Evolutionary conservation across 352 stramenopile species (phyloP).

Genomic region (Pythium apleroticum): DNA sequence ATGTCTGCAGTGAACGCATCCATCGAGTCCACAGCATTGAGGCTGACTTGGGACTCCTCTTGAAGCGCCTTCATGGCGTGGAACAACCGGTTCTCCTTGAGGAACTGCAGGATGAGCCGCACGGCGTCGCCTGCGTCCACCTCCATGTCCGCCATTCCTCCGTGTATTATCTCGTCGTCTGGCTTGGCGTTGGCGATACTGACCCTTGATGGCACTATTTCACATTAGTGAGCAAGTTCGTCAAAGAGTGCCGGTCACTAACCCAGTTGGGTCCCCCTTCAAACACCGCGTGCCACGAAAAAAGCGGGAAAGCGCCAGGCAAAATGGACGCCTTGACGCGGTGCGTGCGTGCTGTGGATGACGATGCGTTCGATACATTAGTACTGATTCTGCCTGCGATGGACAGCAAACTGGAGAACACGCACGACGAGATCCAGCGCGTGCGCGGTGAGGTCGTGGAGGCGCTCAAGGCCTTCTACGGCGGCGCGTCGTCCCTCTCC

Average conservation of each 20-base stretch:
- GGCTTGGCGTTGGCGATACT: no score
- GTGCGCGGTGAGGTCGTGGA: slow-evolving; percentile 58
- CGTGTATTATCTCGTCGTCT: no score
- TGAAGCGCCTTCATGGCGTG: slow-evolving; percentile 81
- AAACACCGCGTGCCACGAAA: slow-evolving; percentile 5
- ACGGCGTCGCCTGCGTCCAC: slow-evolving; percentile 80
- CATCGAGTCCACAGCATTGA: slow-evolving; percentile 87
- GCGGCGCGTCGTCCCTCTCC: slow-evolving; percentile 50
- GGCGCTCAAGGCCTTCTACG: slow-evolving; percentile 66
- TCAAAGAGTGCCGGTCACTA: not conserved
- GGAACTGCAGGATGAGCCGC: slow-evolving; percentile 91
- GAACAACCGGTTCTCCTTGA: slow-evolving; percentile 90
- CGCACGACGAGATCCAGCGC: slow-evolving; percentile 56
- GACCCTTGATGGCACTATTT: not conserved
- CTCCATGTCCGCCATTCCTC: slow-evolving; percentile 34
- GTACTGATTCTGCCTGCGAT: not conserved
- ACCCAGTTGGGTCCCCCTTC: not conserved
- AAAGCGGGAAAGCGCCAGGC: slow-evolving; percentile 17
- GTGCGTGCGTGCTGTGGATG: slow-evolving; percentile 7
- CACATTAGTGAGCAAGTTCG: not conserved
- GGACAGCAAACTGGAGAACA: slow-evolving; percentile 65
- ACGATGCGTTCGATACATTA: not conserved
- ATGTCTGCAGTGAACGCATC: slow-evolving; percentile 84
- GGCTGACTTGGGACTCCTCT: slow-evolving; percentile 83
- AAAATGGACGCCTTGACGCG: slow-evolving; percentile 29